Evolutionary conservation across 2,329 filamentous ascomycete genomes (phyloP).

Genomic region (Magnaporthales sp.): DNA sequence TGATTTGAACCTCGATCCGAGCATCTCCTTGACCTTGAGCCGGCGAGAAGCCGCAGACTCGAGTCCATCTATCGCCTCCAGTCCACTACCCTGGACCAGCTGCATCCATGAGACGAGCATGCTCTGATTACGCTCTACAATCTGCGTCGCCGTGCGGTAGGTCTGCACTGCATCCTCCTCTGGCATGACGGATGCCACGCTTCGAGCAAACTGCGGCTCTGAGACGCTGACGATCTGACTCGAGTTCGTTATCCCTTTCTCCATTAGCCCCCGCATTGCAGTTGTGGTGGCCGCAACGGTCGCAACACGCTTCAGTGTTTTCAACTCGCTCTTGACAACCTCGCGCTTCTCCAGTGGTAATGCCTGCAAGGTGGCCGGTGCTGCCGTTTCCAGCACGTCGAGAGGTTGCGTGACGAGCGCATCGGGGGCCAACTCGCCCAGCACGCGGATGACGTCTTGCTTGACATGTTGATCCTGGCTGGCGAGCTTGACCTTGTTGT

Average conservation of each 20-base stretch:
- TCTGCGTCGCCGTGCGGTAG: neutral
- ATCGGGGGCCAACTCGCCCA: neutral
- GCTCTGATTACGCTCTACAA: neutral
- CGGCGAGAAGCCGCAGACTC: neutral
- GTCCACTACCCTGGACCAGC: neutral
- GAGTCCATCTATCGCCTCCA: neutral
- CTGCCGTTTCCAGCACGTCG: neutral
- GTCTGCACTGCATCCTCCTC: neutral
- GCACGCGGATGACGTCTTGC: neutral
- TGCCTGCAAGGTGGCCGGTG: neutral
- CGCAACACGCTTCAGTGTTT: neutral
- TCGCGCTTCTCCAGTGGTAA: neutral
- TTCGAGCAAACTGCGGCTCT: neutral
- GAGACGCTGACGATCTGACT: neutral
- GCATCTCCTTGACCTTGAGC: neutral
- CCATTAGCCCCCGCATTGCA: neutral
- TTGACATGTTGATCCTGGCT: neutral
- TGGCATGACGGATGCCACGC: neutral
- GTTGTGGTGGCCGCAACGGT: neutral
- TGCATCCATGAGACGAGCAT: neutral
- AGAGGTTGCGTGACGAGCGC: neutral
- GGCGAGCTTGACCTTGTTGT: neutral
- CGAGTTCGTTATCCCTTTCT: neutral
- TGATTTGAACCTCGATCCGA: neutral
- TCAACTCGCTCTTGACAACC: neutral